Conservation (phyloP, 768 basidiomycete species). For the Phylloporus arenicola region DNA sequence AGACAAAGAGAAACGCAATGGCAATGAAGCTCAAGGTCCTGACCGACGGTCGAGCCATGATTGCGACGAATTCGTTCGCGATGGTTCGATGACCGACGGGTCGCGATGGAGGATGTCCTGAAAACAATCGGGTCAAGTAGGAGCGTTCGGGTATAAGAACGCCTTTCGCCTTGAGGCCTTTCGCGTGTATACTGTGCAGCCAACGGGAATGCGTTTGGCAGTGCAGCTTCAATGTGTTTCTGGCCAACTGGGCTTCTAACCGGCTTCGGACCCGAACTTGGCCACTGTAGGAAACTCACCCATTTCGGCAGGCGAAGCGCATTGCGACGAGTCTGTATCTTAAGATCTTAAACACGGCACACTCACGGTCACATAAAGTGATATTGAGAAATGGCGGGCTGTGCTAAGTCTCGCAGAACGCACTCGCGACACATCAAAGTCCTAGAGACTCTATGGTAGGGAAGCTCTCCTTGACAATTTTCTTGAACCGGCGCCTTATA, state of each 20-base stretch:
- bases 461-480: slow-evolving; percentile 35
- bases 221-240: slow-evolving; percentile 3
- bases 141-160: slow-evolving; percentile 15
- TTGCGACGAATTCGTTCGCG: not conserved
- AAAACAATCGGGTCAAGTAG: slow-evolving; percentile 10
- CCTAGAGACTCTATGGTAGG: slow-evolving; percentile 20
- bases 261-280: too few species aligned
- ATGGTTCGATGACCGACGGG: slow-evolving; percentile 2
- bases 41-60: slow-evolving; percentile 24
- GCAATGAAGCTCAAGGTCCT: slow-evolving; percentile 12
- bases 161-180: slow-evolving; percentile 20
- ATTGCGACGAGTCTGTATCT: not conserved
- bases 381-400: not conserved
- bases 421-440: slow-evolving; percentile 4
- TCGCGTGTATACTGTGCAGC: slow-evolving; percentile 23
- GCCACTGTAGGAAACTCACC: too few species aligned
- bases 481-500: slow-evolving; percentile 41
- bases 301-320: too few species aligned
- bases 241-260: not conserved
- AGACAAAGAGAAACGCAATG: slow-evolving; percentile 25
- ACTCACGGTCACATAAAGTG: not conserved
- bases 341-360: not conserved
- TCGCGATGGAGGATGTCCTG: not conserved
- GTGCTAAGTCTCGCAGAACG: not conserved
- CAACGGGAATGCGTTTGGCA: slow-evolving; percentile 16